Evolutionary conservation across 208 protist species (phyloP).

Genomic region (Trypanosoma theileri): DNA sequence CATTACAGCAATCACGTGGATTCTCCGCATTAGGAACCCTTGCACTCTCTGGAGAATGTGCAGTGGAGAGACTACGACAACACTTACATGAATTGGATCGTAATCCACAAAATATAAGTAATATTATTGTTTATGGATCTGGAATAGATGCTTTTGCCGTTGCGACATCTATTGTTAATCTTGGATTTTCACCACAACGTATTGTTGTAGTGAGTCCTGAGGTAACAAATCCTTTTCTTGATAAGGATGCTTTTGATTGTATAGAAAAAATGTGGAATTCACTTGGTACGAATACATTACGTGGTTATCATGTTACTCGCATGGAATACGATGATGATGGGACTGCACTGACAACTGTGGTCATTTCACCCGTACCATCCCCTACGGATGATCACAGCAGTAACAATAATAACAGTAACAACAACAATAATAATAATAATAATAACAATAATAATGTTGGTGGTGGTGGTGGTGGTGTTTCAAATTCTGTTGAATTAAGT

Average conservation of each 20-base stretch:
- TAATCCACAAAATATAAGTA: constrained; percentile 59
- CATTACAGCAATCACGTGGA: constrained; percentile 44
- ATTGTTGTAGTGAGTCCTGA: constrained; percentile 73
- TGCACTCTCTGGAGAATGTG: constrained; percentile 47
- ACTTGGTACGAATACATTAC: constrained; percentile 79
- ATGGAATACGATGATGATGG: constrained; percentile 87
- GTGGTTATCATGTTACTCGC: constrained; percentile 70
- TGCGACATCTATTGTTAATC: constrained; percentile 58
- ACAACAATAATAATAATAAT: background rate
- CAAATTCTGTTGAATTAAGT: constrained; percentile 73
- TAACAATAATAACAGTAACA: background rate
- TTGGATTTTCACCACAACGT: constrained; percentile 77
- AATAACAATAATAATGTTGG: background rate
- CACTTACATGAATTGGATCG: constrained; percentile 58
- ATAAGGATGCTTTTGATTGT: constrained; percentile 52
- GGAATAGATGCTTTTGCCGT: constrained; percentile 74
- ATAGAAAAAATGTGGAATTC: constrained; percentile 60
- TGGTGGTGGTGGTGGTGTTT: constrained; percentile 10
- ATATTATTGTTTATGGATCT: constrained; percentile 88
- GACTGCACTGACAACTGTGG: constrained; percentile 63
- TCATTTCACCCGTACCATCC: constrained; percentile 45
- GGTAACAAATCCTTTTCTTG: constrained; percentile 40
- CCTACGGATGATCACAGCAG: background rate
- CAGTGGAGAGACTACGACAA: constrained; percentile 61
- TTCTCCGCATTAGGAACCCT: constrained; percentile 38